These are phyloP conservation scores for Ulota crispa DNA, from an alignment of 225 moss, liverwort and hornwort genomes.

Conservation along the genomic window DNA sequence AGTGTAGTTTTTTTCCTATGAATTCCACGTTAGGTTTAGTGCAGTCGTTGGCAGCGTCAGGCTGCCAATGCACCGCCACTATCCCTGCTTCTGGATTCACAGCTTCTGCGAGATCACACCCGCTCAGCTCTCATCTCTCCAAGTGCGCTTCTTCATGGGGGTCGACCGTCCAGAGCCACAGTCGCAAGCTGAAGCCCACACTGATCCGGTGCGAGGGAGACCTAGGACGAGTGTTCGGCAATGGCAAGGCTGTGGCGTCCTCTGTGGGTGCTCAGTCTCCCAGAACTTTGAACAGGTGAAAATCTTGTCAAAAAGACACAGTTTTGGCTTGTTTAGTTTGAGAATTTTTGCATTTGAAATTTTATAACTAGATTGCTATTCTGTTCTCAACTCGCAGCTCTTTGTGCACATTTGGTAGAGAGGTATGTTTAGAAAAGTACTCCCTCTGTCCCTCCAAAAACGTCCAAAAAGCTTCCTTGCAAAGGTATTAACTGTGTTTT, in stretches of 20 bases:
- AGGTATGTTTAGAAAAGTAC: too few species aligned
- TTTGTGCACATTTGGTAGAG: not conserved
- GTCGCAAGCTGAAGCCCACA: not conserved
- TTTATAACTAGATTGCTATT: not conserved
- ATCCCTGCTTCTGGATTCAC: not conserved
- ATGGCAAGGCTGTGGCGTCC: too few species aligned
- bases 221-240: not conserved
- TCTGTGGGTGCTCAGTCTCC: not conserved
- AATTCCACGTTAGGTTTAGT: conserved; percentile 15
- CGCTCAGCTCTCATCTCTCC: not conserved
- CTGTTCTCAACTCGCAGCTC: not conserved
- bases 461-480: too few species aligned
- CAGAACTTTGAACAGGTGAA: not conserved
- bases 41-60: conserved; percentile 27
- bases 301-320: too few species aligned
- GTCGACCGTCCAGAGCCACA: not conserved
- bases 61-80: conserved; percentile 26
- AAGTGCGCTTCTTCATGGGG: not conserved
- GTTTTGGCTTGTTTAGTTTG: not conserved
- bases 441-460: too few species aligned
- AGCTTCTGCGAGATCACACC: not conserved
- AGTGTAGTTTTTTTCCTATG: not conserved
- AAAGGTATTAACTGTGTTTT: too few species aligned
- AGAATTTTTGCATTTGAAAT: not conserved
- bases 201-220: conserved; percentile 23